Conservation (phyloP, 176 grass and related monocot species). For the Pontederia paniculata region DNA sequence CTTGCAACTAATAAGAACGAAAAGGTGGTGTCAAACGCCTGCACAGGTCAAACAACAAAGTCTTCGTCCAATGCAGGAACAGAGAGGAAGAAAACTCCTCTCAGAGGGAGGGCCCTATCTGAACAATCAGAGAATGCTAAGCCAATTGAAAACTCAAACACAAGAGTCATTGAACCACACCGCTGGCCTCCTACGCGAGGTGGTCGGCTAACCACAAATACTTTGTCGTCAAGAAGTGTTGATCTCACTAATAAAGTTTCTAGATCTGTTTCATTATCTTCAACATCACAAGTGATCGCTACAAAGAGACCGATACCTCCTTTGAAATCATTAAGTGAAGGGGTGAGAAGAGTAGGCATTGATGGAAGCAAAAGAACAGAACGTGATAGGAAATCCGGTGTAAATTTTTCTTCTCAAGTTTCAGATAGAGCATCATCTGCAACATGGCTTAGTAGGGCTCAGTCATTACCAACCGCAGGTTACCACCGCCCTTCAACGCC, state of each 20-base stretch:
- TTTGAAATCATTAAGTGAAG: conserved; percentile 30
- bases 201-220: conserved; percentile 34
- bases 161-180: too few species aligned
- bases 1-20: conserved; percentile 29
- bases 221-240: conserved; percentile 27
- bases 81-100: conserved; percentile 71
- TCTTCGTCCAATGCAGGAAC: conserved; percentile 3
- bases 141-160: conserved; percentile 22
- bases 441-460: conserved; percentile 35
- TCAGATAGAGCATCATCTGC: conserved; percentile 33
- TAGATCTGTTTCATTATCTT: conserved; percentile 15
- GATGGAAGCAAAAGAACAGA: conserved; percentile 39
- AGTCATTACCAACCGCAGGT: conserved; percentile 34
- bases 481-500: not conserved
- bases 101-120: conserved; percentile 37
- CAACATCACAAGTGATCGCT: conserved; percentile 35
- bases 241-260: conserved; percentile 36
- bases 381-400: conserved; percentile 30
- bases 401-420: conserved; percentile 37
- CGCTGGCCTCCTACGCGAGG: conserved; percentile 72
- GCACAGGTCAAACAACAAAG: conserved; percentile 33
- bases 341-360: conserved; percentile 25
- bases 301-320: conserved; percentile 31
- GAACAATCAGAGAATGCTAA: conserved; percentile 55
- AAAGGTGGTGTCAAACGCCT: conserved; percentile 11